Base-by-base conservation (phyloP, 148 eudicot genomes). In the Limonium bicolor region DNA sequence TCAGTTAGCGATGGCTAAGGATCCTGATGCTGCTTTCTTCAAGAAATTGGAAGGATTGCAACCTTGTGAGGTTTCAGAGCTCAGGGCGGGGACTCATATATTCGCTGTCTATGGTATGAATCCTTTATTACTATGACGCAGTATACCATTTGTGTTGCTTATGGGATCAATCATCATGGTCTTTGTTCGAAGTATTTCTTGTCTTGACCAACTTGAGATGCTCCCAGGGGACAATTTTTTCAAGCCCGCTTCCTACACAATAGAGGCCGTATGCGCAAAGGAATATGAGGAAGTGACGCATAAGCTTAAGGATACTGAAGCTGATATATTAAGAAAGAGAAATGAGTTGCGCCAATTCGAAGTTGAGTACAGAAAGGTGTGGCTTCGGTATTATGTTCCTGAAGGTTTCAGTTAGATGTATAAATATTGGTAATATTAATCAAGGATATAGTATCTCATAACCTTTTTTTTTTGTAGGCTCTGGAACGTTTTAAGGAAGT, bases 1-100 rank as follows among this genome's bases (percentile, higher is more conserved):
- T 54, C 68, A 90, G 95, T 70, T 90, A 67, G 99, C 99, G 31
- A 90, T 90, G 87, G 94, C 99, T 16, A 90, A 90, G 67, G 99
- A 90, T 51, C 93, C 99, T 29, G 99, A 90, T 70, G 85, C 99
- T 59, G 93, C 95, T 48, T 90, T 90, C 70, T 90, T 90, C 46
- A 90, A 90, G 61, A 85, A 80, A 65, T 64, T 90, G 67, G 99
- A 90, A 61, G 99, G 99, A 62, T 78, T 90, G 32, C 99, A 90
- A 64, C 99, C 99, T 38, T 90, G 99, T 65, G 95, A 90, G 62
- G 82, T 90, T 53, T 73, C 95, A 14, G 80, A 71, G 57, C 60
- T 90, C 64, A 90, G 78, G 60, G 58, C 99, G 23, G 99, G 99
- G 58, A 84, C 88, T 43, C 99, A 90, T 63, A 85, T 90, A 68